Conservation (phyloP, 495 filamentous ascomycete genomes). For the Daldinia vernicosa region DNA sequence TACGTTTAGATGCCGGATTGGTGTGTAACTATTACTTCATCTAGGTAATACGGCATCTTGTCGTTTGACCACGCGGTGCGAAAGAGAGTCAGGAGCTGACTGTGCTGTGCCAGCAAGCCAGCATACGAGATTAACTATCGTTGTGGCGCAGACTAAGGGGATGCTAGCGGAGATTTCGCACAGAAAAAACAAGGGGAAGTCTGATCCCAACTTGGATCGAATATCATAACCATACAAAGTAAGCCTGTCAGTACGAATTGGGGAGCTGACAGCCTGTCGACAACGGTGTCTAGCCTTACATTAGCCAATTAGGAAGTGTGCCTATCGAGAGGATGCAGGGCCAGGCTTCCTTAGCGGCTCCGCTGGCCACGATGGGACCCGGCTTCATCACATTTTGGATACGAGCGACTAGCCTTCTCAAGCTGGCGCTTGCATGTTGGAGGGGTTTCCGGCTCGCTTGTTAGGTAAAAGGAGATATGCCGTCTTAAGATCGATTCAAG, state of each 20-base stretch:
- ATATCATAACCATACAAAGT: constrained; percentile 16
- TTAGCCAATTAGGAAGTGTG: constrained; percentile 17
- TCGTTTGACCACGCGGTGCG: constrained; percentile 25
- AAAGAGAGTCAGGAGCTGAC: constrained; percentile 27
- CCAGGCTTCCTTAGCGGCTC: constrained; percentile 33
- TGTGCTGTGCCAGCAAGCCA: constrained; percentile 18
- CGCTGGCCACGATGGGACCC: constrained; percentile 28
- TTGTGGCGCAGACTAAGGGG: constrained; percentile 27
- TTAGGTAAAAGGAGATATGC: background rate
- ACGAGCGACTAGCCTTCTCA: constrained; percentile 28
- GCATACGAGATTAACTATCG: constrained; percentile 41
- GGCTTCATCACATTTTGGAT: constrained; percentile 25
- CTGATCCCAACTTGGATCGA: constrained; percentile 30
- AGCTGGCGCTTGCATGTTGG: background rate
- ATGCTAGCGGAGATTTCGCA: constrained; percentile 24
- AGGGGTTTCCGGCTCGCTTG: constrained; percentile 16
- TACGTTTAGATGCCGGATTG: constrained; percentile 22
- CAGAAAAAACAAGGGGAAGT: constrained; percentile 27
- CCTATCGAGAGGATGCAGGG: constrained; percentile 17
- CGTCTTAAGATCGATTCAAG: background rate
- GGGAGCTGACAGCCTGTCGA: constrained; percentile 27
- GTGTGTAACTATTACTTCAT: constrained; percentile 29
- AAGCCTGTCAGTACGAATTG: constrained; percentile 32
- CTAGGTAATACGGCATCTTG: constrained; percentile 32
- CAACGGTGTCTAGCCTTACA: constrained; percentile 15